Evolutionary conservation across 2,329 filamentous ascomycete species (phyloP).

Genomic region (Chaetomium olivaceum): DNA sequence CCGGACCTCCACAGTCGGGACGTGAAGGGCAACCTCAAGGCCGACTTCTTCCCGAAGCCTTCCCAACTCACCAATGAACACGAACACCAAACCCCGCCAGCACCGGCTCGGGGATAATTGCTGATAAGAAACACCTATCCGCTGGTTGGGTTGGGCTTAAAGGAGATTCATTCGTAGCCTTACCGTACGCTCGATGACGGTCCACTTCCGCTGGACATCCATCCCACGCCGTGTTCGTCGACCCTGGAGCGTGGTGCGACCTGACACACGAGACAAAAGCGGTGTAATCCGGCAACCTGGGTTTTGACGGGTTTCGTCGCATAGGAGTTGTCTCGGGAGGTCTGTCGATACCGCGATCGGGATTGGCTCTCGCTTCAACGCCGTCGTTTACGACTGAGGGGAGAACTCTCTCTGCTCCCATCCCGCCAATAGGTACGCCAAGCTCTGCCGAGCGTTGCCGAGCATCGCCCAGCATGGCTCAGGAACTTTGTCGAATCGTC

Average conservation of each 20-base stretch:
- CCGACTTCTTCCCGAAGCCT: not conserved
- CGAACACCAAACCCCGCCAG: not conserved
- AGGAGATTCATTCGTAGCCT: slow-evolving; percentile 9
- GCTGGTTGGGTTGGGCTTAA: not conserved
- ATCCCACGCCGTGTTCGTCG: slow-evolving; percentile 3
- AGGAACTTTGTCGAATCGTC: not conserved
- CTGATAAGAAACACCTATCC: not conserved
- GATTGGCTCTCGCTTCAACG: not conserved
- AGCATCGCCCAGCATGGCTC: slow-evolving; percentile 6
- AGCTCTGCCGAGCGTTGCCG: slow-evolving; percentile 5
- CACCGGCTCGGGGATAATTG: not conserved
- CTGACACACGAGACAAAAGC: not conserved
- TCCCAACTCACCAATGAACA: not conserved
- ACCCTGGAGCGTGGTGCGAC: not conserved
- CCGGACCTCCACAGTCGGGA: not conserved
- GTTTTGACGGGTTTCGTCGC: not conserved
- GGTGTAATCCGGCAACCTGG: slow-evolving; percentile 8
- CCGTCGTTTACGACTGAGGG: not conserved
- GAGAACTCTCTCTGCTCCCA: not conserved
- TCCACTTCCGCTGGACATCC: not conserved
- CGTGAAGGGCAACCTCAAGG: not conserved
- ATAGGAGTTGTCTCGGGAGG: slow-evolving; percentile 7
- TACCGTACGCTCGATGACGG: not conserved
- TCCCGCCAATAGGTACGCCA: no score
- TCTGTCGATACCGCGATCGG: not conserved